Base-by-base conservation (phyloP, 2,329 filamentous ascomycete genomes). In the Furcasterigmium sp. region DNA sequence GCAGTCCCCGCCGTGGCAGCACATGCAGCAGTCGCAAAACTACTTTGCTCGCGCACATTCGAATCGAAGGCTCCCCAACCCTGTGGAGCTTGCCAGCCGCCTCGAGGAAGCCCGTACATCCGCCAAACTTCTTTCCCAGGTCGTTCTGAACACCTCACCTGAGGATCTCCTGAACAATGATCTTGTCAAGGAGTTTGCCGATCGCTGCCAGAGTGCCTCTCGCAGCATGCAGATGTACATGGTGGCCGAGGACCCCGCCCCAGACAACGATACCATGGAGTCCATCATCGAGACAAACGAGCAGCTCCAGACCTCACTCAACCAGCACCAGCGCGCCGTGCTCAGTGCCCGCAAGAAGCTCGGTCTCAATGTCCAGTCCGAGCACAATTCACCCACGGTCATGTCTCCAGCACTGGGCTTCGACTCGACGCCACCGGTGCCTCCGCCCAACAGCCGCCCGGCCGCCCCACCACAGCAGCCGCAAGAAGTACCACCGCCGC, bases 241-340 rank as follows among this genome's bases (percentile, higher is more conserved):
- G 72, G 75, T 82, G 34, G 80, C 83, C 37, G 82, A 85, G 44
- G 78, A 88, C 58, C 91, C 91, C 0, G 61, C 79, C 1, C 91
- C 91, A 0, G 93, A 97, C 62, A 91, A 95, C 56, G 85, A 95
- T 53, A 97, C 91, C 1, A 89, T 97, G 78, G 82, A 93, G 59
- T 91, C 82, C 13, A 70, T 98, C 48, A 95, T 98, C 56, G 90
- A 96, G 63, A 93, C 89, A 13, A 95, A 95, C 60, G 93, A 97
- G 63, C 86, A 91, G 59, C 73, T 98, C 23, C 87, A 88, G 47
- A 80, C 87, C 36, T 84, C 91, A 0, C 73, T 91, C 32, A 93
- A 82, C 50, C 83, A 89, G 58, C 88, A 96, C 62, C 88, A 95
- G 63, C 82, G 90, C 43, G 85, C 89, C 9, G 70, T 94, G 32